Conservation (phyloP, 2,329 filamentous ascomycete species). For the Metarhizium anisopliae region DNA sequence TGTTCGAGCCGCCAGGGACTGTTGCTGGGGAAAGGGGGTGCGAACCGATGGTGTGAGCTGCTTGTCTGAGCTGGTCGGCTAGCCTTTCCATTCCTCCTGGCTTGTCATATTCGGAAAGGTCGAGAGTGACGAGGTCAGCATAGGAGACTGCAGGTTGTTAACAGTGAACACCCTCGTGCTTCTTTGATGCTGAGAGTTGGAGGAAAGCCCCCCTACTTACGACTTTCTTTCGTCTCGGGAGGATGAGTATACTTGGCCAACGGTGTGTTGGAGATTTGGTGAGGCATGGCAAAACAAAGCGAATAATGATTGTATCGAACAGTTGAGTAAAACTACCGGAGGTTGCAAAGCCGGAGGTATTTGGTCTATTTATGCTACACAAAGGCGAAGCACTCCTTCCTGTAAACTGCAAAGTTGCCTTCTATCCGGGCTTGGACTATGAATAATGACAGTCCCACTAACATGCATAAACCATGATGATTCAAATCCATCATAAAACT, state of each 20-base stretch:
- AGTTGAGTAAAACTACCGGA: not conserved
- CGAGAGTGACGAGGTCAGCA: slow-evolving; percentile 49
- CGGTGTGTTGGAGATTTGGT: not conserved
- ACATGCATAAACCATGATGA: not conserved
- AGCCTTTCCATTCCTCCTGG: slow-evolving; percentile 45
- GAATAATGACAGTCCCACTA: not conserved
- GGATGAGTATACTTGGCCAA: not conserved
- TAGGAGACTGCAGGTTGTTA: slow-evolving; percentile 27
- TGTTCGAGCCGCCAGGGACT: not conserved
- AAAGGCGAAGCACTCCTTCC: not conserved
- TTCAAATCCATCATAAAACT: not conserved
- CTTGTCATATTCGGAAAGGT: slow-evolving; percentile 43
- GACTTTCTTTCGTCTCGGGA: not conserved
- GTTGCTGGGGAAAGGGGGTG: not conserved
- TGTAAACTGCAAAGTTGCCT: not conserved
- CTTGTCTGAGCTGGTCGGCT: slow-evolving; percentile 45
- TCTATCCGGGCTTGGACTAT: not conserved
- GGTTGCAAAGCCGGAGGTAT: too few relatives aligned
- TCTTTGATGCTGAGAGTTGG: not conserved
- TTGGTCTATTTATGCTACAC: not conserved
- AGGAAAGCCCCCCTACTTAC: not conserved
- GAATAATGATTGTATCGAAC: too few relatives aligned
- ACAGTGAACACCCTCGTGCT: not conserved
- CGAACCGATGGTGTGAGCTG: slow-evolving; percentile 32
- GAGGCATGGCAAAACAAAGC: not conserved